Conservation (phyloP, 306 rosid species). For the Leucaena leucocephala region DNA sequence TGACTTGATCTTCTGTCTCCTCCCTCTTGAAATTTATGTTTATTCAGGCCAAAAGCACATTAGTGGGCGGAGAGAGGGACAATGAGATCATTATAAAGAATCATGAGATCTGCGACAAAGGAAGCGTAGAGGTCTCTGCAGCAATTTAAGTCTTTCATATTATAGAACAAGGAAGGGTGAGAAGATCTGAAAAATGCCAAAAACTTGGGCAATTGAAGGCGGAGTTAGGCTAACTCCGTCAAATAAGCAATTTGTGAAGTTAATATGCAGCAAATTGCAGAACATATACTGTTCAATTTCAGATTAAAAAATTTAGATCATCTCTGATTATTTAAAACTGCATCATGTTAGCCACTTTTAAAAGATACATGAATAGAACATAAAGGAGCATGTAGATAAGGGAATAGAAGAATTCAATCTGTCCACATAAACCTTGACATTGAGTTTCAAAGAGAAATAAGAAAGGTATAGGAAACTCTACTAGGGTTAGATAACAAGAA, state of each 20-base stretch:
- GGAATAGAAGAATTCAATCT: not conserved
- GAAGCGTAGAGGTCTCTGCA: not conserved
- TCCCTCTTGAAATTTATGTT: not conserved
- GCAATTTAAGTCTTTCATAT: not conserved
- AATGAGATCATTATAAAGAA: not conserved
- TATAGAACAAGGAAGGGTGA: not conserved
- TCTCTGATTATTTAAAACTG: not conserved
- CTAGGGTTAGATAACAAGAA: too few relatives aligned
- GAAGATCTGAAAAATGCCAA: not conserved
- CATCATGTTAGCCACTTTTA: not conserved
- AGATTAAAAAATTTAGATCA: not conserved
- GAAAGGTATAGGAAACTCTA: too few relatives aligned
- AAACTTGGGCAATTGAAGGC: not conserved
- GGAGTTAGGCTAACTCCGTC: not conserved
- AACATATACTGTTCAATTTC: not conserved
- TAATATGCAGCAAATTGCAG: not conserved
- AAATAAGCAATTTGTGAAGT: not conserved
- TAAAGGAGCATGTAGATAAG: not conserved
- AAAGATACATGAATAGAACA: not conserved
- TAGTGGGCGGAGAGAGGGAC: not conserved
- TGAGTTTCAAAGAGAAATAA: too few relatives aligned
- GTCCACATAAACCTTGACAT: too few relatives aligned
- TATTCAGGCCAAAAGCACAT: not conserved
- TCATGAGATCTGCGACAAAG: not conserved
- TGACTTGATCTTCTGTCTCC: not conserved